Base-by-base conservation (phyloP, 768 basidiomycete species). In the Kwoniella pini region DNA sequence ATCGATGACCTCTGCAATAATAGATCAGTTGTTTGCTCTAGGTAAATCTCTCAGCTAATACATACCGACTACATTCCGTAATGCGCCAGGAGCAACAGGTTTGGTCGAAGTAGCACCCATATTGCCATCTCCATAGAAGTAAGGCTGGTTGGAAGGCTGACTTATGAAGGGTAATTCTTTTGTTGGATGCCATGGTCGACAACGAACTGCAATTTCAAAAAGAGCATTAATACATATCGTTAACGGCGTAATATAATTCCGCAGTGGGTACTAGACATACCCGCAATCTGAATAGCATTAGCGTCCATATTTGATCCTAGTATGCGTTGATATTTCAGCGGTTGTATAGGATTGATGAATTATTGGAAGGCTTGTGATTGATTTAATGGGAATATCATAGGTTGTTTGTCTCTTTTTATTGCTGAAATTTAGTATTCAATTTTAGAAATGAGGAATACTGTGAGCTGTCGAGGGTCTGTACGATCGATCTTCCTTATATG, bases 111-210 rank as follows among this genome's bases (percentile, higher is more conserved):
- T 65, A 15, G 59, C 40, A 10, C 90, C 87, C 54, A 95, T 84
- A 12, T 87, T 84, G n/a, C 87, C 93, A 67, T 94, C 93, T n/a
- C 78, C 89, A 84, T 66, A 88, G 85, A 66, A 93, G 81, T 65
- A 84, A 82, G 48, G 83, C 82, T 75, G 62, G 33, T 85, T 87
- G 65, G 82, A 82, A 6, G 52, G 49, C 58, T 85, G 83, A 69
- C 88, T 86, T 54, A 92, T 90, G 45, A 94, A 86, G 49, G 91
- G 87, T 22, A 87, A 86, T 44, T 88, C 87, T 80, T 96, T 93
- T 84, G 85, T 88, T 42, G 86, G 31, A 52, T 88, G 88, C 56
- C 91, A 90, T 48, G 93, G 93, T 53, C 93, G 86, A 61, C 94
- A 89, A 68, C 94, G 91, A 55, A 96, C 93, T 94, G 77, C n/a